Evolutionary conservation across 148 eudicot genomes (phyloP), one percentile per base, ranked within the genome.

Genomic region (Nepenthes mirabilis): DNA sequence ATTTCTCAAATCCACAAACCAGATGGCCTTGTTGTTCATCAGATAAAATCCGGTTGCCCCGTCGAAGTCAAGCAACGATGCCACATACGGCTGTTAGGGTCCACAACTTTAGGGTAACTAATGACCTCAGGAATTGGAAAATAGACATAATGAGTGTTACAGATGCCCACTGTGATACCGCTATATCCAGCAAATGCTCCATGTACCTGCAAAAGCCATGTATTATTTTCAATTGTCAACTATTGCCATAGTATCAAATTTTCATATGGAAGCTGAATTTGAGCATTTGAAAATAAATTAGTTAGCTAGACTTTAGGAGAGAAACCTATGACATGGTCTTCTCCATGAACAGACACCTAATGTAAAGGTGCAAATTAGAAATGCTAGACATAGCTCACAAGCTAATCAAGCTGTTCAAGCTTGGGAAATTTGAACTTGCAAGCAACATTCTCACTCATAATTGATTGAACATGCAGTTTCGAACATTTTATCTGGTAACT

Each of bases 101-200:
- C 97, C 0, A 94, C 82, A n/a, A 72, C 68, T 61, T 76, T 78
- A n/a, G 95, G 87, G 70, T 89, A 76, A 43, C 79, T 77, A 36
- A 94, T 94, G 65, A 94, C 99, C 77, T 86, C 99, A 2, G 97
- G 91, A 67, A 94, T 94, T 2, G 99, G 99, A 54, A 94, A 85
- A 77, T 94, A 94, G 54, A 80, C 99, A 61, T 89, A 94, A 63
- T 94, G 99, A 54, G 99, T 89, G 68, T 94, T 94, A 74, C 97
- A 94, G 52, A 83, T 72, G 45, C 99, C 99, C 55, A 94, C 99
- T 35, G 97, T 79, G 65, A 94, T 89, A 60, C 99, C 99, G 56
- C 99, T 94, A 62, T 83, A 94, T 61, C 99, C 99, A 63, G 95
- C 99, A 75, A 94, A 94, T 73, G 99, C 99, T 64, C 99, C 99